Base-by-base conservation (phyloP, 140 eudicot genomes). In the Flaveria floridana region DNA sequence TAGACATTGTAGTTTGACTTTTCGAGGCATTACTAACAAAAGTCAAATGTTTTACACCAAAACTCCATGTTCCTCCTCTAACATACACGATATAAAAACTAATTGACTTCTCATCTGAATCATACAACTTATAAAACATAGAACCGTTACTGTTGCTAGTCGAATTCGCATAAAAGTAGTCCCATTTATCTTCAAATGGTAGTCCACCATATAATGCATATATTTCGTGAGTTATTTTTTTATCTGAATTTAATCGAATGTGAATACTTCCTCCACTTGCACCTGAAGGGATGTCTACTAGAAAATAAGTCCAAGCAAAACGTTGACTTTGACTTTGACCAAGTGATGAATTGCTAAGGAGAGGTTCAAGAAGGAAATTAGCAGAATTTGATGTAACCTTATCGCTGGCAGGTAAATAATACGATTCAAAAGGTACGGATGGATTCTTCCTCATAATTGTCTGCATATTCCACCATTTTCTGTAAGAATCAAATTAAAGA, bases 221-320 rank as follows among this genome's bases (percentile, higher is more conserved):
- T 20, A 87, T 28, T 68, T 87, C 85, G 50, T 74, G 74, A 16
- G 52, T 65, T 65, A 85, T 78, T 47, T 70, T 81, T 23, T 76
- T 65, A 73, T 85, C 80, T 16, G 93, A 80, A 61, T 71, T 75
- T 25, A 87, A 73, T 25, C 80, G 75, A 46, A 87, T 70, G 62
- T 85, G 86, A 57, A 87, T 76, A 70, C 87, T 87, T 44, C 81
- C 80, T 65, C 86, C 87, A 30, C 86, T 65, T 58, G 87, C 86
- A 65, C 77, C 89, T 23, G 78, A 55, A 18, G 86, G 89, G 52
- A 87, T 70, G 67, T 85, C 84, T 51, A 83, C 64, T 51, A 77
- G 67, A 25, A 87, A 87, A 69, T 85, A 87, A 56, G 84, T 82
- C 89, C 89, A 85, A 26, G 44, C 75, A 63, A 70, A 16, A 28